A percentile compares a stretch with the other conserved stretches of the same genome.
Evolutionary conservation across 495 filamentous ascomycete genomes (phyloP).

Genomic region (Lasiosphaeriaceae sp.): DNA sequence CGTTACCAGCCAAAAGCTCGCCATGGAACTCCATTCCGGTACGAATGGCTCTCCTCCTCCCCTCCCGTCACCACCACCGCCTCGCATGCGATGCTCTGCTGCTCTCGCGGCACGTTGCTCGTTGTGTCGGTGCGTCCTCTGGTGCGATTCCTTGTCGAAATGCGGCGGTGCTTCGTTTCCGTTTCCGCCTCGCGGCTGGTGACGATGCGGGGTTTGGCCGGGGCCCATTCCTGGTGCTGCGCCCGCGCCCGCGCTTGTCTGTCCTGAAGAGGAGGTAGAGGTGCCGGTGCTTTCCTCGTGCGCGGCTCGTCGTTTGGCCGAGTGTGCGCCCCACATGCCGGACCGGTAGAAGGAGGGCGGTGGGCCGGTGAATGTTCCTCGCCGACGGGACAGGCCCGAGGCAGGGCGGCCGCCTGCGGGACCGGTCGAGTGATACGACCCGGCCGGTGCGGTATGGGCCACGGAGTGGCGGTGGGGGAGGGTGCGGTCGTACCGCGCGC

Average conservation of each 20-base stretch:
- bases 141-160: conserved; percentile 59
- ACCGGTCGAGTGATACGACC: conserved; percentile 49
- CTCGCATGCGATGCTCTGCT: conserved; percentile 12
- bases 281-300: conserved; percentile 38
- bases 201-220: conserved; percentile 41
- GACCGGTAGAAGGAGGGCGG: conserved; percentile 83
- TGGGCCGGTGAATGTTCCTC: conserved; percentile 73
- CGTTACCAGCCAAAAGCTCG: conserved; percentile 19
- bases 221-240: conserved; percentile 35
- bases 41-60: conserved; percentile 2
- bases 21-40: background rate
- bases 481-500: conserved; percentile 69
- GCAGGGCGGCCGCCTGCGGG: conserved; percentile 67
- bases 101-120: conserved; percentile 24
- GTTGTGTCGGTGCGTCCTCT: conserved; percentile 52
- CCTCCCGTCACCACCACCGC: too few species aligned
- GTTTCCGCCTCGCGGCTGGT: conserved; percentile 41
- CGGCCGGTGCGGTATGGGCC: conserved; percentile 19
- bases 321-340: conserved; percentile 65
- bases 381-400: conserved; percentile 72
- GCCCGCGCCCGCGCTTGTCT: too few species aligned
- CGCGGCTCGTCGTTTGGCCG: conserved; percentile 44
- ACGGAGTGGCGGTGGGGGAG: conserved; percentile 28
- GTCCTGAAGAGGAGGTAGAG: too few species aligned
- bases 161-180: conserved; percentile 56